These are phyloP conservation scores for Leishmania gerbilli DNA, from an alignment of 208 protist genomes.

Conservation along the genomic window DNA sequence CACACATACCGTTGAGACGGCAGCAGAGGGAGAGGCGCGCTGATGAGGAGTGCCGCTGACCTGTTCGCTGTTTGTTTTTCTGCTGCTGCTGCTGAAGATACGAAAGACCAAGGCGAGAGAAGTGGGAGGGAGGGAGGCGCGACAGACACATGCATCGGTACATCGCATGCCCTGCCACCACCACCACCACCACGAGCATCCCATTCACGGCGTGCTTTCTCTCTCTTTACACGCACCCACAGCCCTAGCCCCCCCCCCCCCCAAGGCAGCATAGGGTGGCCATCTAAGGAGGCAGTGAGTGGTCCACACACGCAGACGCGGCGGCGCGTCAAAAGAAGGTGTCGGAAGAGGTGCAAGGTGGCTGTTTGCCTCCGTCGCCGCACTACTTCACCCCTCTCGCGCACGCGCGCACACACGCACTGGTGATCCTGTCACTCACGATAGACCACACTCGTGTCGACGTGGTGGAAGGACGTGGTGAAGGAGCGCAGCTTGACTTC, in stretches of 20 bases:
- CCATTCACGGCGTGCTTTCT: not conserved
- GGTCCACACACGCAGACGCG: not conserved
- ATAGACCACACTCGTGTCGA: constrained; percentile 90
- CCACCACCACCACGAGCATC: not conserved
- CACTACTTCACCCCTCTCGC: not conserved
- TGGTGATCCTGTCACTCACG: constrained; percentile 33
- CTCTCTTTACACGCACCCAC: not conserved
- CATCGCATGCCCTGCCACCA: not conserved
- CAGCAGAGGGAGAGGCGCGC: not conserved
- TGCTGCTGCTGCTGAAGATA: not conserved
- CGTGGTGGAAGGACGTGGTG: constrained; percentile 91
- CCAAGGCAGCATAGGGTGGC: not conserved
- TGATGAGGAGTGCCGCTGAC: not conserved
- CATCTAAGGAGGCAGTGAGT: not conserved
- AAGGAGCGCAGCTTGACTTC: constrained; percentile 96
- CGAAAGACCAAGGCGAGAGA: not conserved
- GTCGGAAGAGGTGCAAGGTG: not conserved
- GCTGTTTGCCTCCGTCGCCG: not conserved
- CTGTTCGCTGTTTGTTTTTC: not conserved
- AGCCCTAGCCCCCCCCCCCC: not conserved
- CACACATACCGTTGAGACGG: not conserved
- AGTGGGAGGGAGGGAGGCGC: not conserved
- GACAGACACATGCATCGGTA: not conserved
- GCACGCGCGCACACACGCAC: not conserved
- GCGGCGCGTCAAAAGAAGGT: not conserved